A percentile compares a stretch with the other conserved stretches of the same genome.
Evolutionary conservation across 371 early-diverging fungal genomes (phyloP).

Genomic region (Mortierella sp.): DNA sequence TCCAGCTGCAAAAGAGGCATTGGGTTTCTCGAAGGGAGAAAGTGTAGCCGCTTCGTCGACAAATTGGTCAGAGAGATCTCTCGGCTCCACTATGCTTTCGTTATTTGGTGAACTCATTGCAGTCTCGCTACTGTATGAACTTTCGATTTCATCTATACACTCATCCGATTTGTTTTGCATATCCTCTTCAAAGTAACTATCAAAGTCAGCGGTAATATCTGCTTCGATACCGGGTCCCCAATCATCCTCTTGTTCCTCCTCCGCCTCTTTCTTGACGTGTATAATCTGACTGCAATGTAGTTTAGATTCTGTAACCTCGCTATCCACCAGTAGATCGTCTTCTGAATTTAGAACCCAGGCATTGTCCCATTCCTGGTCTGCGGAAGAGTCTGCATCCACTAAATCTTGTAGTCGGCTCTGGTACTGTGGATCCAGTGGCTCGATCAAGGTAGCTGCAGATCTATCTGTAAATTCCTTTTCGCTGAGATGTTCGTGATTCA

Average conservation of each 20-base stretch:
- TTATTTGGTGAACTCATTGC: not conserved
- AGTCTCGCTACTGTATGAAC: not conserved
- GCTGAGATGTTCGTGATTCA: not conserved
- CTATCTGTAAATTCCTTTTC: not conserved
- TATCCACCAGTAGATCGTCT: not conserved
- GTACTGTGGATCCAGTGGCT: not conserved
- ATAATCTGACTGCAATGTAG: not conserved
- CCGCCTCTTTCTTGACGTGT: not conserved
- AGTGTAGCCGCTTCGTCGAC: not conserved
- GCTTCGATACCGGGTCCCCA: not conserved
- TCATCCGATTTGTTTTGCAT: not conserved
- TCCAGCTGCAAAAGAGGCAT: not conserved
- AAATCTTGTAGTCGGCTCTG: not conserved
- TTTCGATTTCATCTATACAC: not conserved
- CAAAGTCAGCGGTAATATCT: not conserved
- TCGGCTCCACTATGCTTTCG: not conserved
- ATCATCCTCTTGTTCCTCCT: not conserved
- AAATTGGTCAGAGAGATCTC: too few species aligned
- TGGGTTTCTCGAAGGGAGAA: not conserved
- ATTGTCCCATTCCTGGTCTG: not conserved
- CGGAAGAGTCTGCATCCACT: too few species aligned
- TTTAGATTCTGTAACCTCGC: not conserved
- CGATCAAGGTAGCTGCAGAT: not conserved
- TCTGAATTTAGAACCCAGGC: not conserved
- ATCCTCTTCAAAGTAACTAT: not conserved